phyloP scores from a whole-genome alignment of 139 green algal species.

The Nannochloris sp. region DNA sequence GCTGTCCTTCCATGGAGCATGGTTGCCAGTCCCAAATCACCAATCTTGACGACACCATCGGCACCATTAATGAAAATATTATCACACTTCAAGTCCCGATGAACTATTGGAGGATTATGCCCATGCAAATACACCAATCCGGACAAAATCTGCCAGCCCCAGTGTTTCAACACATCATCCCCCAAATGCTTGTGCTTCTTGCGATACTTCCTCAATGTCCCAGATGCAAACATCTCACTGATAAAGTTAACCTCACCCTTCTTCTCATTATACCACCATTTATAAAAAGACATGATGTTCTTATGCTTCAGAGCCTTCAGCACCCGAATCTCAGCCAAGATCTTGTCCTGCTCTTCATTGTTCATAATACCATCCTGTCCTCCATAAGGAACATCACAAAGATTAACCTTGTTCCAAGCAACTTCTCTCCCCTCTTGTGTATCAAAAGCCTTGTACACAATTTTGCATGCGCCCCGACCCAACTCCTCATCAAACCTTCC shows the following conservation, averaged over 20 bases:
- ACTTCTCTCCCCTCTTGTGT: conserved; percentile 86
- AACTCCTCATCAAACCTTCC: conserved; percentile 68
- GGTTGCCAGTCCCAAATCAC: conserved; percentile 92
- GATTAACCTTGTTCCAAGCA: conserved; percentile 94
- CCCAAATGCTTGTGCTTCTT: conserved; percentile 90
- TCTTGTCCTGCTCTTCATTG: conserved; percentile 31
- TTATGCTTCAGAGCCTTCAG: conserved; percentile 96
- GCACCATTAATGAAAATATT: conserved; percentile 97
- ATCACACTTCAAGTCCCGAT: conserved; percentile 86
- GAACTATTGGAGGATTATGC: conserved; percentile 80
- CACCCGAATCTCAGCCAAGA: conserved; percentile 93
- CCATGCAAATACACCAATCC: conserved; percentile 95
- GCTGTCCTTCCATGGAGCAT: conserved; percentile 78
- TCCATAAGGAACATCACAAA: conserved; percentile 32
- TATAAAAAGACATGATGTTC: conserved; percentile 97
- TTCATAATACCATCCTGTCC: conserved; percentile 30
- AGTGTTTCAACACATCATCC: conserved; percentile 84
- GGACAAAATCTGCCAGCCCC: conserved; percentile 89
- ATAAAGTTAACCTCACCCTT: conserved; percentile 96
- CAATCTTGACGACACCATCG: conserved; percentile 95
- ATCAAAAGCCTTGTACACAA: conserved; percentile 97
- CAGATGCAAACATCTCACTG: conserved; percentile 96
- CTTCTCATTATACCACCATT: conserved; percentile 88
- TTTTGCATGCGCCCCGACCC: conserved; percentile 94
- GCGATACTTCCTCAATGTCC: conserved; percentile 94